Conservation (phyloP, 495 filamentous ascomycete species). For the Zalerion maritima region DNA sequence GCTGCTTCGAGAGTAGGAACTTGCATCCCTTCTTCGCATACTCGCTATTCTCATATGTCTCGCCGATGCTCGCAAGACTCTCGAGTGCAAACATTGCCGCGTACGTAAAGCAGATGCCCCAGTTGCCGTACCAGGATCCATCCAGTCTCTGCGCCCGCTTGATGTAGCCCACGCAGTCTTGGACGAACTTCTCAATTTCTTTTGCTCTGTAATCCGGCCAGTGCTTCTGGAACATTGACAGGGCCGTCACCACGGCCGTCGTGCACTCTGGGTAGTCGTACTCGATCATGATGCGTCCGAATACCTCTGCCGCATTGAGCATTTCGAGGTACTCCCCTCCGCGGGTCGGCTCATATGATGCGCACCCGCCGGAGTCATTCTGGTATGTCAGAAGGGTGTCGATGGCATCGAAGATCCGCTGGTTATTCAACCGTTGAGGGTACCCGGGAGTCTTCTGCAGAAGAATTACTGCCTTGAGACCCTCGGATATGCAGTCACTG, state of each 20-base stretch:
- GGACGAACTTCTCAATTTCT: conserved; percentile 61
- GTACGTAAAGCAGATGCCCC: conserved; percentile 97
- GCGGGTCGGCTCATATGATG: conserved; percentile 74
- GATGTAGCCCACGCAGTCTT: conserved; percentile 63
- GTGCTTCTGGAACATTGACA: conserved; percentile 65
- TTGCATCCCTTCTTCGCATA: conserved; percentile 61
- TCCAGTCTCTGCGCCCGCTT: conserved; percentile 63
- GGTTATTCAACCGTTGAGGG: conserved; percentile 55
- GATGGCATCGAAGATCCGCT: conserved; percentile 70
- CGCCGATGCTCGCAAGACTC: conserved; percentile 64
- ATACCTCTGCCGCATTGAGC: conserved; percentile 92
- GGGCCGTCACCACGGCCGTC: conserved; percentile 81
- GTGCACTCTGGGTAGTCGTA: conserved; percentile 98
- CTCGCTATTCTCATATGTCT: conserved; percentile 61
- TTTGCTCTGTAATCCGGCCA: conserved; percentile 64
- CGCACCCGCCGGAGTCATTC: conserved; percentile 75
- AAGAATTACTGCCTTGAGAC: conserved; percentile 69
- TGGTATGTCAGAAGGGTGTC: conserved; percentile 89
- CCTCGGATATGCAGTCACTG: conserved; percentile 86
- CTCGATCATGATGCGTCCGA: conserved; percentile 93
- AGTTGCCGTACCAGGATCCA: conserved; percentile 90
- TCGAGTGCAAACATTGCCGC: conserved; percentile 91
- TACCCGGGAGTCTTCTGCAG: conserved; percentile 69
- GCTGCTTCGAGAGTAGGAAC: conserved; percentile 72
- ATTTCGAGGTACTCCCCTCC: conserved; percentile 64